Conservation (phyloP, 805 yeast genomes). For the Nakazawaea peltata region DNA sequence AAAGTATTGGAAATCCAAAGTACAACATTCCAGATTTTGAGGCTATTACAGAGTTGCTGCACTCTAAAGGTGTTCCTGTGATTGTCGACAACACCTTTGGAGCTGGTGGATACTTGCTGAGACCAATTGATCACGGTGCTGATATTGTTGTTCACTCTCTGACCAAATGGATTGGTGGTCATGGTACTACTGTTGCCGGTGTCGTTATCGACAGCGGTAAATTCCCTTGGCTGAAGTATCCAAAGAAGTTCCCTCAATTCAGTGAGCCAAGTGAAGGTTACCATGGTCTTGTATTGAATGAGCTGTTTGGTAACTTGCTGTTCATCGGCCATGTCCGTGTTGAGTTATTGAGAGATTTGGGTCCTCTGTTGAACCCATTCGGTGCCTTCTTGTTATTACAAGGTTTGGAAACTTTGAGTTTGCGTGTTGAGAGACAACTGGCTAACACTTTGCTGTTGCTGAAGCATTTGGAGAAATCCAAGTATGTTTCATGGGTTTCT, state of each 20-base stretch:
- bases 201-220: constrained; percentile 85
- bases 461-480: constrained; percentile 56
- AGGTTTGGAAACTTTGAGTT: constrained; percentile 90
- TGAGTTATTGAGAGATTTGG: constrained; percentile 85
- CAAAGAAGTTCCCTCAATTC: constrained; percentile 86
- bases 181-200: constrained; percentile 93
- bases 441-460: constrained; percentile 78
- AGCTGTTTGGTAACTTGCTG: constrained; percentile 74
- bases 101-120: constrained; percentile 86
- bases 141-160: constrained; percentile 92
- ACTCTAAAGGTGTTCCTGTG: constrained; percentile 78
- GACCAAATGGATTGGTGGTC: constrained; percentile 97
- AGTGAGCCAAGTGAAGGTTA: constrained; percentile 88
- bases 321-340: constrained; percentile 74
- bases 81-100: constrained; percentile 96
- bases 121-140: constrained; percentile 84
- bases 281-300: constrained; percentile 80
- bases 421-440: constrained; percentile 91
- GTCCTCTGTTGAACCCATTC: constrained; percentile 85
- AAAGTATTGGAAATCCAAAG: constrained; percentile 88
- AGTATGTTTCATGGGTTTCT: constrained; percentile 79
- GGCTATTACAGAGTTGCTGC: constrained; percentile 66
- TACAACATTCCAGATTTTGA: constrained; percentile 91
- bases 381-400: constrained; percentile 79
- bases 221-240: constrained; percentile 83